Conservation (phyloP, 306 rosid species). For the Prunus davidiana region DNA sequence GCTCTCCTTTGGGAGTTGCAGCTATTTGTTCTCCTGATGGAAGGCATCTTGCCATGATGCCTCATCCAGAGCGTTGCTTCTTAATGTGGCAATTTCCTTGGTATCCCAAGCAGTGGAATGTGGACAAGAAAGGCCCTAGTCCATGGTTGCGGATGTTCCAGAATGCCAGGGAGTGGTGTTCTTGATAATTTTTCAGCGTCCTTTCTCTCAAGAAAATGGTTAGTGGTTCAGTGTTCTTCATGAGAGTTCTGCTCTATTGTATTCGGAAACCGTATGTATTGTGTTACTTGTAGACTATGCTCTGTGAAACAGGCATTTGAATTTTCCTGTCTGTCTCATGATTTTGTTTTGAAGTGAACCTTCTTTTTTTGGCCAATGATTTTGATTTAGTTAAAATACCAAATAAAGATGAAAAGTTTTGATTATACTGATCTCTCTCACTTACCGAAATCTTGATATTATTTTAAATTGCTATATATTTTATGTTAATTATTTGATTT, state of each 20-base stretch:
- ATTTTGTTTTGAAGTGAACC: no score
- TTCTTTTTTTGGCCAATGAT: no score
- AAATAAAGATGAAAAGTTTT: no score
- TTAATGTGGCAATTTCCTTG: slow-evolving; percentile 94
- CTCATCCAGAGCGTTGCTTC: slow-evolving; percentile 97
- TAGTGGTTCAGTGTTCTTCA: no score
- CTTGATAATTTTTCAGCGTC: no score
- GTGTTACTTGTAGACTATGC: no score
- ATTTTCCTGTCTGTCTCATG: no score
- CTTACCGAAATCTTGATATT: not conserved
- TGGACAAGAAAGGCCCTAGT: slow-evolving; percentile 77
- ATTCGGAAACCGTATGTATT: no score
- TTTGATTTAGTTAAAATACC: no score
- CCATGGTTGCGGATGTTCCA: slow-evolving; percentile 94
- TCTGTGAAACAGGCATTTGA: no score
- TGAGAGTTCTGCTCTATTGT: no score
- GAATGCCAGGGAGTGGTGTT: slow-evolving; percentile 48
- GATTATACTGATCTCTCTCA: not conserved
- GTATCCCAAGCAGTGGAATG: slow-evolving; percentile 87
- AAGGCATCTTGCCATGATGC: slow-evolving; percentile 96
- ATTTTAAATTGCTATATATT: slow-evolving; percentile 1
- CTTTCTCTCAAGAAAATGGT: no score
- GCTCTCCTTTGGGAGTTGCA: slow-evolving; percentile 87
- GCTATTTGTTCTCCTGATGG: slow-evolving; percentile 95
- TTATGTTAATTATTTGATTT: not conserved